Percentiles rank a stretch among this genome's conserved stretches.
Evolutionary conservation across 2,329 filamentous ascomycete species (phyloP).

Genomic region (Elsinoe necatrix): DNA sequence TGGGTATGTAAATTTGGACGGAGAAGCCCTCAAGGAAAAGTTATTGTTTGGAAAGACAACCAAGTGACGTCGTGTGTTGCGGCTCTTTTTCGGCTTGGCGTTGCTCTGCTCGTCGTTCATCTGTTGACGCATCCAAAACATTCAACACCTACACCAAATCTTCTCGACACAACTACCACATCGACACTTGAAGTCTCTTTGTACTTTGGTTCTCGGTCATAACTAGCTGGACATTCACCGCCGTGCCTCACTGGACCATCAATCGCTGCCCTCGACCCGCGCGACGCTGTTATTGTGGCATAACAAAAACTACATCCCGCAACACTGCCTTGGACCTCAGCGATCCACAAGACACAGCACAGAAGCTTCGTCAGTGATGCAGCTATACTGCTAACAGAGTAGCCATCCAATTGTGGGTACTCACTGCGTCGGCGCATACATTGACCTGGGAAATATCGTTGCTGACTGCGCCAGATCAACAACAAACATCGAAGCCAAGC

Average conservation of each 20-base stretch:
- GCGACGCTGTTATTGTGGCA: background rate
- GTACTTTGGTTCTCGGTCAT: background rate
- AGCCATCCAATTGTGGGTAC: background rate
- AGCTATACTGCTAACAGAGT: background rate
- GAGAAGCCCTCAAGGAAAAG: background rate
- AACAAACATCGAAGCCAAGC: constrained; percentile 3
- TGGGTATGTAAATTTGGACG: background rate
- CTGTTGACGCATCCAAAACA: background rate
- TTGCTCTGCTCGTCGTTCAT: background rate
- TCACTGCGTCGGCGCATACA: background rate
- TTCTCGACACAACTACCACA: background rate
- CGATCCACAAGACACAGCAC: background rate
- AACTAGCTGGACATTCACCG: background rate
- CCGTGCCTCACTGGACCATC: background rate
- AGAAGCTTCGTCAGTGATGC: constrained; percentile 1
- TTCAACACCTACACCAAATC: background rate
- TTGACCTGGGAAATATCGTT: background rate
- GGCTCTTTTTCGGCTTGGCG: background rate
- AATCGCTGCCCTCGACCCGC: background rate
- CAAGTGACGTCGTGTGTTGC: background rate
- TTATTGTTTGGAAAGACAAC: background rate
- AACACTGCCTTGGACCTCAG: background rate
- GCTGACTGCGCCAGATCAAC: constrained; percentile 7
- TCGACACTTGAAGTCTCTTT: background rate
- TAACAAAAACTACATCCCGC: constrained; percentile 4